These are phyloP conservation scores for Cenchrus americanus DNA, from an alignment of 176 grass and related monocot species.

Conservation along the genomic window DNA sequence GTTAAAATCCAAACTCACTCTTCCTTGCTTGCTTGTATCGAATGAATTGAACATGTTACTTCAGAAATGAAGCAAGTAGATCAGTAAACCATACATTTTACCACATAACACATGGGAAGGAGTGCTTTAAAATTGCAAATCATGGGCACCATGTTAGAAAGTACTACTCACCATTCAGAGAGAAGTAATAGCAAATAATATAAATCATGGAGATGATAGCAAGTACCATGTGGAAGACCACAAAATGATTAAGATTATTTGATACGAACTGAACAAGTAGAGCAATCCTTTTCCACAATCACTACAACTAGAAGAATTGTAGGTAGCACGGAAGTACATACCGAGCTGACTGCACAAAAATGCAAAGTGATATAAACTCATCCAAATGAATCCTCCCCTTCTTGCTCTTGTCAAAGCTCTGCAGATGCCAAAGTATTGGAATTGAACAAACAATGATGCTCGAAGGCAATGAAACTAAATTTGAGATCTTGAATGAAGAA, in stretches of 20 bases:
- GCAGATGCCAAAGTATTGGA: not conserved
- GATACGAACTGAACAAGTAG: not conserved
- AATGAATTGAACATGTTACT: conserved; percentile 88
- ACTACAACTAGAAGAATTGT: not conserved
- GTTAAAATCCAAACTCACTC: conserved; percentile 87
- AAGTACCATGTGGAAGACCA: not conserved
- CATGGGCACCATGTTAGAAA: not conserved
- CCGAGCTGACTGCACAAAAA: conserved; percentile 89
- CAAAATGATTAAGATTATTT: not conserved
- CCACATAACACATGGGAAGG: not conserved
- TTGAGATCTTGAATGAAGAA: not conserved
- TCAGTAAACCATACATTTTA: not conserved
- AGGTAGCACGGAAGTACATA: conserved; percentile 42
- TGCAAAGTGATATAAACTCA: conserved; percentile 87
- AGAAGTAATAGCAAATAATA: not conserved
- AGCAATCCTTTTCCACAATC: not conserved
- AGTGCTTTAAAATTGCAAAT: not conserved
- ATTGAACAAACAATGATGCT: conserved; percentile 19
- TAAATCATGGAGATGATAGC: not conserved
- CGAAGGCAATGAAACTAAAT: not conserved
- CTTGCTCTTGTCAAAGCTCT: conserved; percentile 96
- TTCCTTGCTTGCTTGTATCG: conserved; percentile 76
- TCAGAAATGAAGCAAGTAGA: conserved; percentile 21
- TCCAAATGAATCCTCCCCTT: conserved; percentile 78
- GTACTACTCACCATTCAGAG: not conserved